Conservation (phyloP, 306 rosid species). For the Cicer bijugum region DNA sequence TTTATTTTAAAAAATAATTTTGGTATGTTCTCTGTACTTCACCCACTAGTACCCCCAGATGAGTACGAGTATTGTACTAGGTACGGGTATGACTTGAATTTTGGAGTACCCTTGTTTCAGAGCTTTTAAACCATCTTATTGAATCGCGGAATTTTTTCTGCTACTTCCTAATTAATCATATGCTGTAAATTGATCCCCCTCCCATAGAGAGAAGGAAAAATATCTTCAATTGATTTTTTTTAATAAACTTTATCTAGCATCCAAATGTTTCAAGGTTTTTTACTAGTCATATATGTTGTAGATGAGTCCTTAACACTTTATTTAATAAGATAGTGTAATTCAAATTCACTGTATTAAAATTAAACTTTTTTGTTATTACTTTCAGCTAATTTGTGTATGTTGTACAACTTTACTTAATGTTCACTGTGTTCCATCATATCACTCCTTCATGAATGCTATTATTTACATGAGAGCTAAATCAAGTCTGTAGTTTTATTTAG, state of each 20-base stretch:
- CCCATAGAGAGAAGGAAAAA: not conserved
- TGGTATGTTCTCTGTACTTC: not conserved
- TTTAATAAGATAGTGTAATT: conserved; percentile 13
- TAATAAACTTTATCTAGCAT: conserved; percentile 13
- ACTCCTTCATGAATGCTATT: conserved; percentile 28
- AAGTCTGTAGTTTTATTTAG: conserved; percentile 21
- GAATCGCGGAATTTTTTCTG: conserved; percentile 12
- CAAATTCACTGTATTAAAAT: not conserved
- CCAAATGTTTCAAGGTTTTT: conserved; percentile 6
- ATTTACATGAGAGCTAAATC: conserved; percentile 32
- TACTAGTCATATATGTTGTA: conserved; percentile 33
- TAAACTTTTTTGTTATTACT: conserved; percentile 22
- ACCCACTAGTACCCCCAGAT: not conserved
- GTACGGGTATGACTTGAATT: not conserved
- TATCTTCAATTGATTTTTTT: conserved; percentile 7
- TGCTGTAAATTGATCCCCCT: not conserved
- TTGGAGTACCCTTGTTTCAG: not conserved
- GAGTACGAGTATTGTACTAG: not conserved
- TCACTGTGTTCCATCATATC: conserved; percentile 31
- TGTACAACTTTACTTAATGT: conserved; percentile 27
- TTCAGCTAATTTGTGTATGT: conserved; percentile 12
- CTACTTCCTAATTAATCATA: conserved; percentile 15
- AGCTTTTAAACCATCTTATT: conserved; percentile 29
- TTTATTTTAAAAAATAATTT: not conserved
- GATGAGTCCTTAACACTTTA: conserved; percentile 19